Base-by-base conservation (phyloP, 2,329 filamentous ascomycete species). In the Cladosporium sp. region DNA sequence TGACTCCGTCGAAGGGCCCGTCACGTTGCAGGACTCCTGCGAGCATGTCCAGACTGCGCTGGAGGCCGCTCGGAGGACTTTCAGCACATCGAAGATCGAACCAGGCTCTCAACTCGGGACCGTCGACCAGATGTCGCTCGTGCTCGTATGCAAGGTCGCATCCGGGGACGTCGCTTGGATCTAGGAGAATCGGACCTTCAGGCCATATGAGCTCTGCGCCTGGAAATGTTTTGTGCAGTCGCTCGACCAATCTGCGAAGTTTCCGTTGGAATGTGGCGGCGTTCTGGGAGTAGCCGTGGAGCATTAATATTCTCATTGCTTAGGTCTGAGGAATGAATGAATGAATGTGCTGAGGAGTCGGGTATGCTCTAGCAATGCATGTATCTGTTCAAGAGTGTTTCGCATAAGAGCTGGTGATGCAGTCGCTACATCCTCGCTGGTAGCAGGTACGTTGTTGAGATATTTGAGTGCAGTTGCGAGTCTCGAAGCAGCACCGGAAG, bases 191-290 rank as follows among this genome's bases (percentile, higher is more conserved):
- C 0, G 77, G 78, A 5, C 73, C 77, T 28, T 77, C 79, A 1
- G 76, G 75, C 73, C 78, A 63, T 79, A 81, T 56, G 72, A 79
- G 67, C 17, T 76, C 67, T 17, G 22, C 19, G 20, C 17, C 68
- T 8, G 84, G 82, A 63, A 97, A 88, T 28, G 84, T 77, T 70
- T 96, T 96, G 61, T 79, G 74, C 59, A 97, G 82, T 56, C 87
- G 79, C 74, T 97, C 96, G 67, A 92, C 85, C 1, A 97, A 80
- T 11, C 90, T 90, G 73, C 91, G 89, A 47, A 90, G 95, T 78
- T 97, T 97, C 73, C 88, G 84, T 72, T 85, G 88, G 83, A 97
- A 97, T 63, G 92, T 80, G 3, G 87, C 75, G 3, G 92, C 92
- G 28, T 90, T 95, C 80, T 97, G 93, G 7, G 93, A 96, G 82